phyloP scores from a whole-genome alignment of 2,329 filamentous ascomycete genomes.

The Zopfia rhizophila region DNA sequence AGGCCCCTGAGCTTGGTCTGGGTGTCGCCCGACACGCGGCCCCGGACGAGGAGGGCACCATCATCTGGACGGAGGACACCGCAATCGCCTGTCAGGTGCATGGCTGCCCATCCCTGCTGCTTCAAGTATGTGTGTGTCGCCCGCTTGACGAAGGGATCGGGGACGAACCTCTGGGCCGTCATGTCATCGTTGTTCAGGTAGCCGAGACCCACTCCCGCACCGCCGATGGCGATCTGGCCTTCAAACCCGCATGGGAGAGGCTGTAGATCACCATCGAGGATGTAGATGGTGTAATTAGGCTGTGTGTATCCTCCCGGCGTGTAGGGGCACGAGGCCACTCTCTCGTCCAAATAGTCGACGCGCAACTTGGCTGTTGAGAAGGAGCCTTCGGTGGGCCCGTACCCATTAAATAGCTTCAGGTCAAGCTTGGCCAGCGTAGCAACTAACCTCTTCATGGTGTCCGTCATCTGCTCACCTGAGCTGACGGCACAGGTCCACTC shows the following conservation, averaged over 20 bases:
- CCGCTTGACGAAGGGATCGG: slow-evolving; percentile 21
- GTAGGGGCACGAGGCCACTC: background rate
- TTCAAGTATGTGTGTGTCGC: slow-evolving; percentile 20
- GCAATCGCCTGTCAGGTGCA: slow-evolving; percentile 55
- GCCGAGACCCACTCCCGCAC: slow-evolving; percentile 47
- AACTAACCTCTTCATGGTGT: background rate
- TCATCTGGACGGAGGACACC: slow-evolving; percentile 46
- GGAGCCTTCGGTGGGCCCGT: slow-evolving; percentile 33
- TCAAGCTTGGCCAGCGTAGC: slow-evolving; percentile 8
- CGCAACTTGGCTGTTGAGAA: slow-evolving; percentile 2
- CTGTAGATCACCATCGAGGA: slow-evolving; percentile 53
- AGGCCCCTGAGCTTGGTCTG: slow-evolving; percentile 60
- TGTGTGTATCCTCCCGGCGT: slow-evolving; percentile 7
- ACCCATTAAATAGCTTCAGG: slow-evolving; percentile 20
- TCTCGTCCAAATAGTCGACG: background rate
- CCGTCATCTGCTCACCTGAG: slow-evolving; percentile 31
- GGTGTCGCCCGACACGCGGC: slow-evolving; percentile 55
- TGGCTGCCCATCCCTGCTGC: slow-evolving; percentile 25
- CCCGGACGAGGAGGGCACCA: slow-evolving; percentile 49
- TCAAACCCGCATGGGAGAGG: slow-evolving; percentile 53
- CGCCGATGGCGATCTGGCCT: slow-evolving; percentile 58
- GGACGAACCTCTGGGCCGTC: slow-evolving; percentile 35
- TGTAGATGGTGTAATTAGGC: slow-evolving; percentile 35
- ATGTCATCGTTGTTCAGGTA: slow-evolving; percentile 42
- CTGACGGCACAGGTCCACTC: slow-evolving; percentile 43